Base-by-base conservation (phyloP, 345 rosid species). In the Cardiospermum halicacabum region DNA sequence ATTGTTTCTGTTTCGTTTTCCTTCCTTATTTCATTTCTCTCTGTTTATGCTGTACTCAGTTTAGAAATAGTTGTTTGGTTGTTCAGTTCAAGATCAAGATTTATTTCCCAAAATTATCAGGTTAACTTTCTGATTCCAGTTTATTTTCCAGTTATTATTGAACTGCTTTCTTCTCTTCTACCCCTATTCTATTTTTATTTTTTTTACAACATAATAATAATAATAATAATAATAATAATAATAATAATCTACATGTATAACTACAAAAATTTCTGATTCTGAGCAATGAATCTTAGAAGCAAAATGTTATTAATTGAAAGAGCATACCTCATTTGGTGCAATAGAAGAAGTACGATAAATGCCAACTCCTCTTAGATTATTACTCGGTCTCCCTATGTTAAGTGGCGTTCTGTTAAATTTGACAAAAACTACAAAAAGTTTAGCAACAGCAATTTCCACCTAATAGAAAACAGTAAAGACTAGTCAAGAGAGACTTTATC, bases 241-340 rank as follows among this genome's bases (percentile, higher is more conserved):
- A n/a, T n/a, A n/a, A 2, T 12, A 12, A 55, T n/a, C 31, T 56
- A 64, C 39, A 7, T 53, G 4, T n/a, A 6, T 30, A 54, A 65
- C 60, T 64, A 21, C 37, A n/a, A 28, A n/a, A 31, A 26, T 37
- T 39, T 69, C 19, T 51, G 56, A 42, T 13, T 45, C 43, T 55
- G 53, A 58, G 56, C 2, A 7, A 49, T 60, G 57, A 30, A 62
- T 49, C 27, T 51, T 58, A 54, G 57, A 63, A 73, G 48, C 40
- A 3, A 26, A 3, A 42, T 39, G n/a, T 45, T 43, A 50, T 56
- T 58, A 66, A 65, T 24, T 74, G 19, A 24, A 12, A 57, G 43
- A 31, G 40, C 75, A 48, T 74, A 87, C 98, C 91, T 89, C 96
- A 75, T 92, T 92, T 73, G 89, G 91, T 60, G 88, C 76, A 75